Conservation (phyloP, 768 basidiomycete species). For the Amyloporia xantha region DNA sequence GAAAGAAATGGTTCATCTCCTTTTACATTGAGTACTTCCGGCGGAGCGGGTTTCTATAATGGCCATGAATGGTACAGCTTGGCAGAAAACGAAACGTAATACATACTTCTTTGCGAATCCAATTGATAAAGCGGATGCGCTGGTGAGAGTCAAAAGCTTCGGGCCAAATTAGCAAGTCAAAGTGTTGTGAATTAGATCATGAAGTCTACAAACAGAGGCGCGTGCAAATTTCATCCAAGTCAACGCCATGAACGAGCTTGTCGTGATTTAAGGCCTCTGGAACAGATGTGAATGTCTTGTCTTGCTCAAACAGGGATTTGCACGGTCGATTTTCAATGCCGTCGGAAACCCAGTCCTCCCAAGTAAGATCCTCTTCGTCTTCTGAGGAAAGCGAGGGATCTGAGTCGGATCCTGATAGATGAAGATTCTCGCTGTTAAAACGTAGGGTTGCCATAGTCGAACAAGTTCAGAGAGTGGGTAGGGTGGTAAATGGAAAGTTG, state of each 20-base stretch:
- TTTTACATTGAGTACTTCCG: constrained; percentile 39
- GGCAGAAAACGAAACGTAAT: background rate
- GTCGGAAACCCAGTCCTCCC: constrained; percentile 80
- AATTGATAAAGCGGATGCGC: constrained; percentile 80
- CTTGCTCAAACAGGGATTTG: constrained; percentile 65
- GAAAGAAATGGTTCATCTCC: constrained; percentile 58
- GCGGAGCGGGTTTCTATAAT: constrained; percentile 47
- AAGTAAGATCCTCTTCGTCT: constrained; percentile 49
- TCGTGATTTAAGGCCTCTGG: constrained; percentile 60
- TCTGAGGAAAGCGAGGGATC: constrained; percentile 16
- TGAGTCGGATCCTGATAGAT: background rate
- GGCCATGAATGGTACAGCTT: constrained; percentile 7
- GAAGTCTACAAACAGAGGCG: constrained; percentile 45
- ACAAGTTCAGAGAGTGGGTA: background rate
- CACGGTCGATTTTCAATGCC: constrained; percentile 47
- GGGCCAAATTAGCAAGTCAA: constrained; percentile 1
- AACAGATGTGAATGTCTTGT: constrained; percentile 50
- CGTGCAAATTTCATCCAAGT: constrained; percentile 44
- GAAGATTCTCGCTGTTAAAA: background rate
- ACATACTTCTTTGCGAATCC: constrained; percentile 68
- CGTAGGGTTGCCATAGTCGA: background rate
- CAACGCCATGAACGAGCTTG: constrained; percentile 51
- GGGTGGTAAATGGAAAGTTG: no score
- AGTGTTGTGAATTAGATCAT: background rate
- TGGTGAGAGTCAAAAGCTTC: constrained; percentile 74